A percentile compares a stretch with the other conserved stretches of the same genome.
These are phyloP conservation scores for Zoysia matrella DNA, from an alignment of 202 grass and related monocot species.

Conservation along the genomic window DNA sequence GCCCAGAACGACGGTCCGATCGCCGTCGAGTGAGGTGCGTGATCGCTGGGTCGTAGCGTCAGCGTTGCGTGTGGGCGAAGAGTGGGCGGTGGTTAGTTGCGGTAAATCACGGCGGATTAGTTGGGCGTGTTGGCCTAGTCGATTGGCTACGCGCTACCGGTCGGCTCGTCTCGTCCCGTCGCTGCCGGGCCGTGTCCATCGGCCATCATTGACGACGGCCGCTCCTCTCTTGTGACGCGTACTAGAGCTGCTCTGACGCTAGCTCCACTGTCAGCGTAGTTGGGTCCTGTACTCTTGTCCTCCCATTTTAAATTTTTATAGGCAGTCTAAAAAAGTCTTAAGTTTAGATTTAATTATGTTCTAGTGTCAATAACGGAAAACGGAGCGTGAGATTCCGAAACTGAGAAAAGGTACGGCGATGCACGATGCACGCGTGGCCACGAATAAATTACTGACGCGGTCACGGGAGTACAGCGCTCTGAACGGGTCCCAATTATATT, in stretches of 20 bases:
- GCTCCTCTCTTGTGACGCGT: slow-evolving; percentile 11
- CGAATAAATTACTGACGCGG: background rate
- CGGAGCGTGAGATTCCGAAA: background rate
- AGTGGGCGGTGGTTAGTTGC: background rate
- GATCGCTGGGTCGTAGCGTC: background rate
- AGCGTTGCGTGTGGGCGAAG: slow-evolving; percentile 31
- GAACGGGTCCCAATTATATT: no score
- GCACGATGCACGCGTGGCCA: background rate
- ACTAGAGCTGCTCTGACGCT: background rate
- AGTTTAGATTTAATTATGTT: no score
- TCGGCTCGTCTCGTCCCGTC: background rate
- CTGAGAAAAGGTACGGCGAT: background rate
- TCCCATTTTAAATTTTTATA: no score
- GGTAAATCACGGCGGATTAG: slow-evolving; percentile 28
- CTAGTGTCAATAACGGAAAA: no score
- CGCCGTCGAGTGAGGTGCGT: background rate
- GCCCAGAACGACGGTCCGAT: background rate
- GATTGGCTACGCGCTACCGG: background rate
- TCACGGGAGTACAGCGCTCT: background rate
- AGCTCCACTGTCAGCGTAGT: no score
- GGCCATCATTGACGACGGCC: slow-evolving; percentile 13
- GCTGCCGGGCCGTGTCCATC: no score
- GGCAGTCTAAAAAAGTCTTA: no score
- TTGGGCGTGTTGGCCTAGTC: background rate
- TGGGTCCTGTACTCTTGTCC: no score